Base-by-base conservation (phyloP, 371 early-diverging fungal species). In the Zychaea mexicana region DNA sequence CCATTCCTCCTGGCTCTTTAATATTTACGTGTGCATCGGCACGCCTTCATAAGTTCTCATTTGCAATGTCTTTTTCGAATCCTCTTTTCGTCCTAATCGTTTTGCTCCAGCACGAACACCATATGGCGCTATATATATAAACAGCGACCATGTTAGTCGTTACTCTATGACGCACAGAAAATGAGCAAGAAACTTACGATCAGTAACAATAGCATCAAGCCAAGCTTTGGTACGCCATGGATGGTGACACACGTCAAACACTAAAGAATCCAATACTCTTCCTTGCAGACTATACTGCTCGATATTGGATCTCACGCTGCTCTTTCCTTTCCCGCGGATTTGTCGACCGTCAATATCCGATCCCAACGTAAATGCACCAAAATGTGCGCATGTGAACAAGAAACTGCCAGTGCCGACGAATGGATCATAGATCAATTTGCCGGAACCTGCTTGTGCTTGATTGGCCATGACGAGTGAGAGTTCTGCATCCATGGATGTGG, bases 31-130 rank as follows among this genome's bases (percentile, higher is more conserved):
- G 68, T 86, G 86, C 69, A 85, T 82, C 8, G 79, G 84, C n/a
- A 81, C 70, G 36, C 91, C 94, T 46, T 91, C 89, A 42, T 87
- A 79, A 22, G 82, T 70, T 46, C 80, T 66, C 62, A 87, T 71
- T 17, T 82, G 70, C 21, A 74, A 68, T 32, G 83, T 82, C 60
- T 86, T 81, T 6, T 86, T 83, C 13, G 78, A 61, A 4, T 86
- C 85, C 49, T 86, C 81, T 57, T 88, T 88, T 54, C 90, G 77
- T 30, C 96, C 95, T 22, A 98, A 82, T 33, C 88, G 94, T 73
- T 95, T 96, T 15, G 99, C 98, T 12, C 98, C 98, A 1, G 98
- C 98, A 45, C 99, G 91, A 9, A 99, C 97, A 68, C 99, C 98
- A 72, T 98, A 97, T 17, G 99, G 99, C n/a, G 98, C 89, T 90